Conservation (phyloP, 495 filamentous ascomycete genomes). For the Zalerion maritima region DNA sequence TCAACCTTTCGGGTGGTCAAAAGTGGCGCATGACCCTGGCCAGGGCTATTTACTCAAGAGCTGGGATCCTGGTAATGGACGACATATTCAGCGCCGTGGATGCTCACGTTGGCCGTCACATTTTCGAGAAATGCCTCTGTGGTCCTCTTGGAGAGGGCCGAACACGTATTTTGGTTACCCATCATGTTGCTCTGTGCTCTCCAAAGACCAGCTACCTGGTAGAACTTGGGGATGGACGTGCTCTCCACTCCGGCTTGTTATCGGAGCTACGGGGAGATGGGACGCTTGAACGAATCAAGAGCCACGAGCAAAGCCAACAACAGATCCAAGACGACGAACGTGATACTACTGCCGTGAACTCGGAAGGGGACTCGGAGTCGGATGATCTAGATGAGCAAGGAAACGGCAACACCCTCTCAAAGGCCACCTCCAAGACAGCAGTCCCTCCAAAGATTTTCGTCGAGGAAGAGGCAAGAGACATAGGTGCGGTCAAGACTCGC, state of each 20-base stretch:
- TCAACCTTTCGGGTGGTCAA: conserved; percentile 75
- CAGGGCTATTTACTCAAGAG: conserved; percentile 64
- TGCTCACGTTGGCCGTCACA: conserved; percentile 62
- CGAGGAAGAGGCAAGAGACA: conserved; percentile 56
- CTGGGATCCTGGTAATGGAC: conserved; percentile 65
- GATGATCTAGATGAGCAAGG: conserved; percentile 13
- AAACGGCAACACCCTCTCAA: conserved; percentile 23
- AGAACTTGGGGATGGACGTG: conserved; percentile 49
- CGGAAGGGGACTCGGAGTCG: conserved; percentile 18
- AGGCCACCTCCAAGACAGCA: conserved; percentile 23
- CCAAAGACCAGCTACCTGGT: conserved; percentile 57
- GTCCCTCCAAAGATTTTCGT: conserved; percentile 50
- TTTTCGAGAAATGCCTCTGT: conserved; percentile 59
- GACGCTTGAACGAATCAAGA: conserved; percentile 42
- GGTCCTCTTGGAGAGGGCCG: conserved; percentile 53
- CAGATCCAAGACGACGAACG: conserved; percentile 31
- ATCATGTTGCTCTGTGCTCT: conserved; percentile 61
- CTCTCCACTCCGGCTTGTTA: conserved; percentile 44
- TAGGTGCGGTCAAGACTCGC: conserved; percentile 43
- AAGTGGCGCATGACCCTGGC: conserved; percentile 71
- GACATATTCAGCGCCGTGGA: conserved; percentile 71
- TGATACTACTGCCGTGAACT: conserved; percentile 29
- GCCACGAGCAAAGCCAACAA: conserved; percentile 31
- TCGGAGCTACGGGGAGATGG: conserved; percentile 42
- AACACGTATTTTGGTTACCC: conserved; percentile 69